A percentile compares a stretch with the other conserved stretches of the same genome.
phyloP scores from a whole-genome alignment of 148 eudicot genomes.

The Hydrangea macrophylla region DNA sequence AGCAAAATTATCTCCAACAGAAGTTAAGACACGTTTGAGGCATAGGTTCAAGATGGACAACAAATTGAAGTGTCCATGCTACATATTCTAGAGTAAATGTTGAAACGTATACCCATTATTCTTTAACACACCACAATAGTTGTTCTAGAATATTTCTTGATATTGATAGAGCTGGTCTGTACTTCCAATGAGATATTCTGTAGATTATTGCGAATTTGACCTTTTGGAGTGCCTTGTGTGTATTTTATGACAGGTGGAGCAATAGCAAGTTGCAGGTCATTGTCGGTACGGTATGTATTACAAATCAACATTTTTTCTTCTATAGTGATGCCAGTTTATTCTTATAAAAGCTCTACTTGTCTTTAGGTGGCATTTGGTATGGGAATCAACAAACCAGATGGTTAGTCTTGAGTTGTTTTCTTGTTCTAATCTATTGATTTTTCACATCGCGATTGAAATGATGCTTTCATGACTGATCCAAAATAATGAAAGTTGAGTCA shows the following conservation, averaged over 20 bases:
- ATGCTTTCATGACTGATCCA: not conserved
- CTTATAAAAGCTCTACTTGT: conserved; percentile 12
- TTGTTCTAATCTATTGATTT: not conserved
- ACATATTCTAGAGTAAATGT: not conserved
- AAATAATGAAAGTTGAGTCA: not conserved
- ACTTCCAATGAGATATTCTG: not conserved
- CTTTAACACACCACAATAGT: not conserved
- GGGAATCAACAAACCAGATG: conserved; percentile 99
- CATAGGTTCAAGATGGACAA: no score
- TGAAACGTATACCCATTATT: not conserved
- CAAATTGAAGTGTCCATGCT: no score
- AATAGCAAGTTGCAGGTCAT: conserved; percentile 85
- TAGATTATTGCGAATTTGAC: not conserved
- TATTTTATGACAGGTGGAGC: conserved; percentile 74
- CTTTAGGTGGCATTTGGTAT: conserved; percentile 97
- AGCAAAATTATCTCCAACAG: no score
- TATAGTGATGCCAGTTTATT: not conserved
- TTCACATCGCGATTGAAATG: not conserved
- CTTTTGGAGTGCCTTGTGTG: not conserved
- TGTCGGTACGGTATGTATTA: conserved; percentile 81
- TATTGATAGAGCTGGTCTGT: not conserved
- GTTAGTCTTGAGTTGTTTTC: conserved; percentile 49
- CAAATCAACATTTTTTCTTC: not conserved
- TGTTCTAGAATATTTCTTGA: not conserved
- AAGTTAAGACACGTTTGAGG: no score